Percentiles rank a stretch among this genome's conserved stretches.
Evolutionary conservation across 257 asterid genomes (phyloP).

Genomic region (Penstemon davidsonii): DNA sequence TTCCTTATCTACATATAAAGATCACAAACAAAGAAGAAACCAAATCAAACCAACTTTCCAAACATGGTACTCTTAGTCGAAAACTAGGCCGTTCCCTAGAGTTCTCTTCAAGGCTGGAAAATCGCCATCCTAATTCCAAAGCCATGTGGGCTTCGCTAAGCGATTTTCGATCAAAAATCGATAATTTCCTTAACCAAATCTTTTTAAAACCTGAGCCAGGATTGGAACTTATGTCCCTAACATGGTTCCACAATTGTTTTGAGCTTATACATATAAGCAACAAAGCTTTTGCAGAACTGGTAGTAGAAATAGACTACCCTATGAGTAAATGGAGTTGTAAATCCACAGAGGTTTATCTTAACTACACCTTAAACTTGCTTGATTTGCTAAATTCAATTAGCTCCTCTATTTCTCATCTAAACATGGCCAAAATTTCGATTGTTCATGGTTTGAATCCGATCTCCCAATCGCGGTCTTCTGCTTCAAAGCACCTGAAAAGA

Average conservation of each 20-base stretch:
- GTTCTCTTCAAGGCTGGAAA: conserved; percentile 35
- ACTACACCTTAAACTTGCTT: conserved; percentile 41
- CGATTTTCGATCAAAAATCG: conserved; percentile 43
- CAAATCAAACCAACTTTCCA: no score
- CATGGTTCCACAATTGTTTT: conserved; percentile 38
- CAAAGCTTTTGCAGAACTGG: conserved; percentile 53
- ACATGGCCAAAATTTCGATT: conserved; percentile 40
- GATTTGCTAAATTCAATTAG: conserved; percentile 49
- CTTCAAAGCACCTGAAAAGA: conserved; percentile 23
- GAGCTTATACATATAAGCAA: conserved; percentile 37
- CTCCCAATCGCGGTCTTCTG: conserved; percentile 29
- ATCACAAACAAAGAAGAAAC: no score
- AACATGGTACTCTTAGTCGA: conserved; percentile 46
- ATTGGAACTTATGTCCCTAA: conserved; percentile 32
- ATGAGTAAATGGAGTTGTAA: conserved; percentile 46
- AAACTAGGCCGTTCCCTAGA: conserved; percentile 41
- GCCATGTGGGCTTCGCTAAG: conserved; percentile 10
- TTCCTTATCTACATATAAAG: no score
- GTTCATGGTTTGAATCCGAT: conserved; percentile 42
- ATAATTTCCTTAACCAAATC: conserved; percentile 33
- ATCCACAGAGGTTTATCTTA: conserved; percentile 50
- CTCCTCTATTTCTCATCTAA: conserved; percentile 51
- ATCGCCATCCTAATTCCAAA: conserved; percentile 29
- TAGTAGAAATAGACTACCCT: conserved; percentile 55
- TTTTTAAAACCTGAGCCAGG: conserved; percentile 33